A percentile compares a stretch with the other conserved stretches of the same genome.
Conservation (phyloP, 1,284 basidiomycete genomes). For the Cerrena zonata region DNA sequence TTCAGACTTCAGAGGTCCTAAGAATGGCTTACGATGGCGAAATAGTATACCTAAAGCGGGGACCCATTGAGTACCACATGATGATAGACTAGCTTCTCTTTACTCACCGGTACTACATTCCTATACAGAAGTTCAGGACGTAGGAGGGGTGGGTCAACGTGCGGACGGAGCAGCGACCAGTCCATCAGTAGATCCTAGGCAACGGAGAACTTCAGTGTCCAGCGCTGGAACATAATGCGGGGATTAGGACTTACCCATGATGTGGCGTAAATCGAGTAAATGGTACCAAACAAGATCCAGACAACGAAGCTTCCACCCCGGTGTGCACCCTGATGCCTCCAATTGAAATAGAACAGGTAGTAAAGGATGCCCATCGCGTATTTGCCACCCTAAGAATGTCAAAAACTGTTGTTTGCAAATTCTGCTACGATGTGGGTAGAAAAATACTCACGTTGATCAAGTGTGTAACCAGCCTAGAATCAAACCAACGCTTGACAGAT, state of each 20-base stretch:
- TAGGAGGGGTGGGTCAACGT: constrained; percentile 58
- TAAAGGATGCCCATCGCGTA: constrained; percentile 64
- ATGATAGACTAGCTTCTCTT: not conserved
- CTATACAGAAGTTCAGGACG: constrained; percentile 73
- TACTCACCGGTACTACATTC: constrained; percentile 51
- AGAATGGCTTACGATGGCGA: constrained; percentile 55
- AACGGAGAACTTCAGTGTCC: not conserved
- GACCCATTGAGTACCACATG: not conserved
- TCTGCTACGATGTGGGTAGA: not conserved
- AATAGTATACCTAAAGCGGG: constrained; percentile 57
- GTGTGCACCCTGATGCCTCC: constrained; percentile 51
- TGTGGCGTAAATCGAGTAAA: constrained; percentile 68
- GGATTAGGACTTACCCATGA: constrained; percentile 59
- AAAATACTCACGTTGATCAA: constrained; percentile 61
- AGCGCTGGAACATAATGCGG: not conserved
- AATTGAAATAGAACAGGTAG: constrained; percentile 65
- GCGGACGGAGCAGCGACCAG: constrained; percentile 70
- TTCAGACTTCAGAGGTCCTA: not conserved
- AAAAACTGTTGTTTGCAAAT: not conserved
- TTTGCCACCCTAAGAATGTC: constrained; percentile 64
- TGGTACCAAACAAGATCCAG: constrained; percentile 59
- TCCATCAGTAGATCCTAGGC: constrained; percentile 78
- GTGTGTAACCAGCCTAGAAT: constrained; percentile 72
- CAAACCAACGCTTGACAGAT: constrained; percentile 79
- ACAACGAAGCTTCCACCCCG: constrained; percentile 50